Base-by-base conservation (phyloP, 2,329 filamentous ascomycete species). In the Penicillium sp. region DNA sequence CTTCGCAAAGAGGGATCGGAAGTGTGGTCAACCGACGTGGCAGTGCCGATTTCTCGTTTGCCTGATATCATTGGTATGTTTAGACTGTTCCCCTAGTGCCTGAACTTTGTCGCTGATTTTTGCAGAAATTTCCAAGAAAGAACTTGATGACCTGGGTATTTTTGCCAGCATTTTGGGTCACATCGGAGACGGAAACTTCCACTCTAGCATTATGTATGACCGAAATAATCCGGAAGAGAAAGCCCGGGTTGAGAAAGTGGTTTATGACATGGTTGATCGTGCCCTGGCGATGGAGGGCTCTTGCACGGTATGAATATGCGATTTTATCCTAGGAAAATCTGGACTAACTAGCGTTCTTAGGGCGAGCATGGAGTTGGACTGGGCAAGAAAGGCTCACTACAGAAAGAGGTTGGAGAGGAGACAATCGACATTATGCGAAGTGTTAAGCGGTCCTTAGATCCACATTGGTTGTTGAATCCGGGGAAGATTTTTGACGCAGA, bases 271-370 rank as follows among this genome's bases (percentile, higher is more conserved):
- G 92, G 91, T 96, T 18, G 83, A 89, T 62, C 84, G 91, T n/a
- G 92, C 92, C 2, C 74, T 97, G 21, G 90, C 93, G 61, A 96
- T 97, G 92, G 92, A 96, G 55, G 91, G 92, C 1, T 96, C 92
- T 5, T 94, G 90, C 71, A 95, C 92, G 0, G 78, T 79, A 73
- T 69, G 54, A 36, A 43, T 37, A 14, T 18, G n/a, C 6, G 36
- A 19, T 18, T 9, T 9, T 19, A 7, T 13, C n/a, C 9, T 19
- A 33, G 24, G 39, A 36, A 14, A 28, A 29, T 28, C 16, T 14
- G 7, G 29, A 24, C 65, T 56, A 48, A 57, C 46, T 7, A 3
- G 4, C 2, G 9, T 23, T 10, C n/a, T 44, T 49, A 76, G 68
- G 92, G 91, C 24, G 92, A 96, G 73, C 91, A 96, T 71, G 89